Conservation (phyloP, 768 basidiomycete genomes). For the Lyophyllum atratum region DNA sequence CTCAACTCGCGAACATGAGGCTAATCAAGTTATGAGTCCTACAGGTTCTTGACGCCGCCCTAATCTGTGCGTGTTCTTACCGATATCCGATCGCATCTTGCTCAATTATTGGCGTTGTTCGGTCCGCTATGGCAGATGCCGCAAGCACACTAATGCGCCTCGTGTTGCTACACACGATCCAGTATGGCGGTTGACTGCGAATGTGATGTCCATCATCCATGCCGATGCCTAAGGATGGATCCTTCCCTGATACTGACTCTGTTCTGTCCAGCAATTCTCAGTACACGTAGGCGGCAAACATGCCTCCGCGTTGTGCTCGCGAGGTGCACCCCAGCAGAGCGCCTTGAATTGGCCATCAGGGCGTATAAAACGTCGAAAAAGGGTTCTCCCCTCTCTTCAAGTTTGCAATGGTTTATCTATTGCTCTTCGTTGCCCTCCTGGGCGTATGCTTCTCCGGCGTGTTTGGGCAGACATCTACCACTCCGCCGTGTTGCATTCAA, state of each 20-base stretch:
- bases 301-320: not conserved
- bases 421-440: not conserved
- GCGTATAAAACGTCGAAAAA: not conserved
- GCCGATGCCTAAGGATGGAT: not conserved
- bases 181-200: not conserved
- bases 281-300: not conserved
- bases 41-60: not conserved
- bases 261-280: not conserved
- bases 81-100: not conserved
- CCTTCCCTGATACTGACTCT: not conserved
- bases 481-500: conserved; percentile 10
- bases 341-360: not conserved
- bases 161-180: not conserved
- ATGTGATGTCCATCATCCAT: not conserved
- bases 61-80: not conserved
- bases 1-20: not conserved
- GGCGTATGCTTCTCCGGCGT: not conserved
- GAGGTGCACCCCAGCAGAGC: not conserved
- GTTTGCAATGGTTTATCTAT: not conserved
- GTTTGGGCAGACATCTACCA: not conserved
- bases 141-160: not conserved
- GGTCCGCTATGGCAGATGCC: not conserved
- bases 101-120: conserved; percentile 1
- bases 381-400: not conserved
- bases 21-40: not conserved